phyloP scores from a whole-genome alignment of 169 alveolate species.

The Eimeria sp. region DNA sequence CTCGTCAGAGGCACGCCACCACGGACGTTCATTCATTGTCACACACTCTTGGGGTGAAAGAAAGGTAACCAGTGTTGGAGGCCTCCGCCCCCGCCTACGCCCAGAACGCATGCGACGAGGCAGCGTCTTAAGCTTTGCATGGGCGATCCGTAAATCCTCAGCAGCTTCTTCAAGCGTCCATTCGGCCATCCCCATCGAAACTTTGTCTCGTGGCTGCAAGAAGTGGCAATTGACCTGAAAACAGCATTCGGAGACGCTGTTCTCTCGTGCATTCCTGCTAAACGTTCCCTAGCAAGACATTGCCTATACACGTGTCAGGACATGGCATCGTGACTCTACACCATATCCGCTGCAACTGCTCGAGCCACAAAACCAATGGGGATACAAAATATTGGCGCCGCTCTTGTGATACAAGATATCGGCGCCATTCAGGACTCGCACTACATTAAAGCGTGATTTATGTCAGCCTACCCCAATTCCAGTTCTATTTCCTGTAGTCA shows the following conservation, averaged over 20 bases:
- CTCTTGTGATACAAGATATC: no score
- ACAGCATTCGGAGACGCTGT: background rate
- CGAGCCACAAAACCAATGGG: no score
- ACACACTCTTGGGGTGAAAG: conserved; percentile 30
- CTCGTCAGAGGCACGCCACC: conserved; percentile 41
- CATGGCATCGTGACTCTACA: background rate
- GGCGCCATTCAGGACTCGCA: no score
- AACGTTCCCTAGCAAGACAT: no score
- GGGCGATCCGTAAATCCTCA: conserved; percentile 41
- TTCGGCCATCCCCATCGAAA: conserved; percentile 71
- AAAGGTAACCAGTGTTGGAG: conserved; percentile 55
- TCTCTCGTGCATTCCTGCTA: background rate
- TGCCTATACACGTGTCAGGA: background rate
- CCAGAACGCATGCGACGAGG: conserved; percentile 77
- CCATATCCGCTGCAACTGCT: background rate
- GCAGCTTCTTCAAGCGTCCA: conserved; percentile 71
- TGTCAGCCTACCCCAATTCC: background rate
- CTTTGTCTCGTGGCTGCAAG: conserved; percentile 74
- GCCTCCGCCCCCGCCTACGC: conserved; percentile 45
- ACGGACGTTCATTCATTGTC: conserved; percentile 39
- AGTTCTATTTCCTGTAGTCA: background rate
- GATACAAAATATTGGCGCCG: no score
- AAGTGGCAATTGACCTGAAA: conserved; percentile 68
- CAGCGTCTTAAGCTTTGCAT: conserved; percentile 62
- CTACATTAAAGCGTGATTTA: background rate